Conservation (phyloP, 805 yeast genomes). For the Hanseniaspora valbyensis region DNA sequence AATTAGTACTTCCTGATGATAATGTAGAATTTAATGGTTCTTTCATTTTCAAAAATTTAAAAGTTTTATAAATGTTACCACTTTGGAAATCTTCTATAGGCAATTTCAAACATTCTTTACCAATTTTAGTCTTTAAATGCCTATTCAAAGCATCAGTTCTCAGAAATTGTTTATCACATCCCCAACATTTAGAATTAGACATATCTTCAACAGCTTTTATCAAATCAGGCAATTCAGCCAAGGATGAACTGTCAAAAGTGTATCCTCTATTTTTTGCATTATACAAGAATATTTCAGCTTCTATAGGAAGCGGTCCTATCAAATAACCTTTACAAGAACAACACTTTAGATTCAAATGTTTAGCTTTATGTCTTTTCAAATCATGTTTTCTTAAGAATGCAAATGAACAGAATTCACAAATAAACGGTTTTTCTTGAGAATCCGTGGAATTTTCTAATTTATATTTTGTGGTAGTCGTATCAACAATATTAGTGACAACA, state of each 20-base stretch:
- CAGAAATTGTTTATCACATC: slow-evolving; percentile 71
- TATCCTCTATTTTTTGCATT: not conserved
- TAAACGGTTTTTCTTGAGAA: slow-evolving; percentile 46
- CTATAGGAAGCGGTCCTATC: not conserved
- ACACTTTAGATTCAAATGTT: slow-evolving; percentile 36
- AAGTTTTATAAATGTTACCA: slow-evolving; percentile 8
- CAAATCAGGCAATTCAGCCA: not conserved
- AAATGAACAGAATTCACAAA: slow-evolving; percentile 64
- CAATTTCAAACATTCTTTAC: slow-evolving; percentile 59
- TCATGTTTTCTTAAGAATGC: slow-evolving; percentile 77
- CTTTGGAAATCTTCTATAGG: slow-evolving; percentile 41
- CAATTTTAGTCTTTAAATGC: slow-evolving; percentile 71
- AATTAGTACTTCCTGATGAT: not conserved
- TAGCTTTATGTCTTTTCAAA: slow-evolving; percentile 60
- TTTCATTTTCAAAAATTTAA: slow-evolving; percentile 2
- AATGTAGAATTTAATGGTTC: not conserved
- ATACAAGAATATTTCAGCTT: not conserved
- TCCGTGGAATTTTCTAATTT: not conserved
- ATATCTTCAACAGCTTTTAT: not conserved
- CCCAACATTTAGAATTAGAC: slow-evolving; percentile 38
- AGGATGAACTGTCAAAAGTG: not conserved
- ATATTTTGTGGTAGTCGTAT: no score
- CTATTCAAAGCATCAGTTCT: slow-evolving; percentile 69
- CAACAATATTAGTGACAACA: not conserved
- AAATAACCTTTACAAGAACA: slow-evolving; percentile 8